A percentile compares a stretch with the other conserved stretches of the same genome.
These are phyloP conservation scores for Meyerozyma carpophila DNA, from an alignment of 1,139 yeast species.

Conservation along the genomic window DNA sequence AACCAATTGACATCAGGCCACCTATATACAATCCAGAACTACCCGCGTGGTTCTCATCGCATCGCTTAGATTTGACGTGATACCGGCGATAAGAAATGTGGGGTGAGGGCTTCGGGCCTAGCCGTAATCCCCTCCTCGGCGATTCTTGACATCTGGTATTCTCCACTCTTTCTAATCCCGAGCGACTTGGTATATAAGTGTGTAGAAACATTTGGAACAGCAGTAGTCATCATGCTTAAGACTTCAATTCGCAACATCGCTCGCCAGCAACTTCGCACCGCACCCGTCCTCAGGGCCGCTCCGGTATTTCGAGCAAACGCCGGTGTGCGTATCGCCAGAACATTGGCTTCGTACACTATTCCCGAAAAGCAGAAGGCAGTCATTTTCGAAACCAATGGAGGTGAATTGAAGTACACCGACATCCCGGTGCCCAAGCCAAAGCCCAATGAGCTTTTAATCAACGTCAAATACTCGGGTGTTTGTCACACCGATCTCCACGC, in stretches of 20 bases:
- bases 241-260: neutral
- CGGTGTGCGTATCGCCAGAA: neutral
- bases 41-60: too few species aligned
- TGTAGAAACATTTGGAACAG: neutral
- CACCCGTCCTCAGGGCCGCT: neutral
- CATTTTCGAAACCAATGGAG: conserved; percentile 41
- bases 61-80: too few species aligned
- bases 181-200: neutral
- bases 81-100: neutral
- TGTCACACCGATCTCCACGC: conserved; percentile 80
- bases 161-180: conserved; percentile 1
- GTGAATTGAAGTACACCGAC: conserved; percentile 50
- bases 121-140: neutral
- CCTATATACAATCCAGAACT: too few species aligned
- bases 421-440: conserved; percentile 67
- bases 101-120: neutral
- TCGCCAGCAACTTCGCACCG: neutral
- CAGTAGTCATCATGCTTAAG: neutral
- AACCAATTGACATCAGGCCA: too few species aligned
- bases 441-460: conserved; percentile 59
- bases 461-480: conserved; percentile 72
- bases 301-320: neutral
- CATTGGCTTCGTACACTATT: conserved; percentile 11
- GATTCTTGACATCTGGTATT: neutral
- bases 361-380: conserved; percentile 45